phyloP scores from a whole-genome alignment of 2,329 filamentous ascomycete species.

The Stemphylium vesicarium region DNA sequence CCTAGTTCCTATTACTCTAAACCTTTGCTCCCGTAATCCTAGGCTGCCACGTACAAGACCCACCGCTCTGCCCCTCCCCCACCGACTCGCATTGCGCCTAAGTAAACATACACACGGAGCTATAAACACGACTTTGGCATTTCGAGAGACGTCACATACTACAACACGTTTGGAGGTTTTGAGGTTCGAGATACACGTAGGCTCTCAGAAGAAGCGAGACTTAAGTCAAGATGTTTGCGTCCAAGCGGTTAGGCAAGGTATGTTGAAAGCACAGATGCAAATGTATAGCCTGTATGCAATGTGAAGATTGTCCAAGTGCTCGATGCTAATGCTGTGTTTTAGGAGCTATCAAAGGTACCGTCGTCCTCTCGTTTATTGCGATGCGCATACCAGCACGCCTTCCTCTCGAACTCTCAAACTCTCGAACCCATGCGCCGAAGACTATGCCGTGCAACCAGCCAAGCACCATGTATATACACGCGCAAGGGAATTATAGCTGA shows the following conservation, averaged over 20 bases:
- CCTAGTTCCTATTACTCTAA: too few species aligned
- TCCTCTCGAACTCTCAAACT: neutral
- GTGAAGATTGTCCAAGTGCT: neutral
- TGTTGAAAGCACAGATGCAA: neutral
- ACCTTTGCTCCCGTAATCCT: neutral
- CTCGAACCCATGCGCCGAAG: neutral
- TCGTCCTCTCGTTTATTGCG: neutral
- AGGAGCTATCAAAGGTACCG: constrained; percentile 33
- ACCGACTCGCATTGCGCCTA: neutral
- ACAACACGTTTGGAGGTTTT: neutral
- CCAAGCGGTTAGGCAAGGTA: constrained; percentile 58
- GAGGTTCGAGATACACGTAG: neutral
- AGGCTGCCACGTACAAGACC: constrained; percentile 7
- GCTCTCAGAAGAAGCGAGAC: neutral
- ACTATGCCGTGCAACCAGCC: neutral
- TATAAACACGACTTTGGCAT: neutral
- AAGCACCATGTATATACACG: neutral
- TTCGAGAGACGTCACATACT: neutral
- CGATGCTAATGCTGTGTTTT: constrained; percentile 1
- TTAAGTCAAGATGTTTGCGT: constrained; percentile 55
- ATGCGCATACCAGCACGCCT: neutral
- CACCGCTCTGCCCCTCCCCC: constrained; percentile 12
- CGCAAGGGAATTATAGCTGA: neutral
- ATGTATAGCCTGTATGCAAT: neutral
- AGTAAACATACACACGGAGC: neutral